Evolutionary conservation across 306 rosid species (phyloP).

Genomic region (Cajanus cajan): DNA sequence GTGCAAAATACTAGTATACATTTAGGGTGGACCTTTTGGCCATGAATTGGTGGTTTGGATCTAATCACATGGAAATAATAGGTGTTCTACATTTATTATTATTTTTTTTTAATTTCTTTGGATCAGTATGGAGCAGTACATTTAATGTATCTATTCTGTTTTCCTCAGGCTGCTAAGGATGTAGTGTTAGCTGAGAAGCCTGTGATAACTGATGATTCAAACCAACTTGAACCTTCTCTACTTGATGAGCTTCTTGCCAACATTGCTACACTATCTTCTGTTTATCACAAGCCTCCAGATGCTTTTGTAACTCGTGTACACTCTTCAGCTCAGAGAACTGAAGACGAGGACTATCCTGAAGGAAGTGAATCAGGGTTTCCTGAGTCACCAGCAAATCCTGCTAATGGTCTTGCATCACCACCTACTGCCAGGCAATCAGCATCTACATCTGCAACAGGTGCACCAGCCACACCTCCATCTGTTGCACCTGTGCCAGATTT

Average conservation of each 20-base stretch:
- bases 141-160: slow-evolving; percentile 32
- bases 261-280: slow-evolving; percentile 87
- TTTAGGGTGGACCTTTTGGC: not conserved
- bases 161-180: slow-evolving; percentile 90
- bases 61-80: not conserved
- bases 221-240: slow-evolving; percentile 77
- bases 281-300: slow-evolving; percentile 92
- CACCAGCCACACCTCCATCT: slow-evolving; percentile 43
- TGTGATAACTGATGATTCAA: slow-evolving; percentile 85
- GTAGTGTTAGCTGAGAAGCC: slow-evolving; percentile 97
- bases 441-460: slow-evolving; percentile 37
- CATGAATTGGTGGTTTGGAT: not conserved
- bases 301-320: slow-evolving; percentile 79
- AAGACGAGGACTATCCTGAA: slow-evolving; percentile 76
- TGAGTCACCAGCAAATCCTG: slow-evolving; percentile 58
- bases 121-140: not conserved
- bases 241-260: slow-evolving; percentile 94
- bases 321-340: slow-evolving; percentile 60
- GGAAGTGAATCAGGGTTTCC: slow-evolving; percentile 72
- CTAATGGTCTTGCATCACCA: slow-evolving; percentile 58
- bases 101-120: not conserved
- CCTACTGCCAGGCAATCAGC: slow-evolving; percentile 47
- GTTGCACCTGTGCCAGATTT: slow-evolving; percentile 76
- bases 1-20: slow-evolving; percentile 8
- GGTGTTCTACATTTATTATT: not conserved